Conservation (phyloP, 805 yeast species). For the Starmera quercuum region DNA sequence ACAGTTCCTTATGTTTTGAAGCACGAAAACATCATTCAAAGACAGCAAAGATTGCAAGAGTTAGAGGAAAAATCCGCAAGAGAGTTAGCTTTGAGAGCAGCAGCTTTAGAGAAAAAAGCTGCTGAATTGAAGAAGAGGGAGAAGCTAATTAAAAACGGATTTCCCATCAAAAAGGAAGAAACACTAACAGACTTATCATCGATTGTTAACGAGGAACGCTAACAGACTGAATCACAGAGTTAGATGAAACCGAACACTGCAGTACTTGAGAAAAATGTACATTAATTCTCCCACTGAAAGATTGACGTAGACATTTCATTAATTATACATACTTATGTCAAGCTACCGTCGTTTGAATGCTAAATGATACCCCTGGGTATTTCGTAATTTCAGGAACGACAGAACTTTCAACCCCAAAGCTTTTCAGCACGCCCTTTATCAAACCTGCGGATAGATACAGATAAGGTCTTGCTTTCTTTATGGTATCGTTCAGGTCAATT, state of each 20-base stretch:
- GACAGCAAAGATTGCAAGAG: constrained; percentile 74
- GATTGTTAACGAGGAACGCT: constrained; percentile 18
- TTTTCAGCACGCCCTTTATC: constrained; percentile 62
- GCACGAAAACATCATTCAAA: constrained; percentile 66
- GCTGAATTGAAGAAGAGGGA: constrained; percentile 35
- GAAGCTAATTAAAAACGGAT: constrained; percentile 29
- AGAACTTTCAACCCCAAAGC: constrained; percentile 58
- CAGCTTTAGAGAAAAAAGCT: constrained; percentile 67
- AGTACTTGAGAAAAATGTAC: neutral
- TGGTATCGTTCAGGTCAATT: constrained; percentile 34
- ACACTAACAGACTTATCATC: constrained; percentile 43
- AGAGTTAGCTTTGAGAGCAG: constrained; percentile 68
- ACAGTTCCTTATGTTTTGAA: constrained; percentile 80
- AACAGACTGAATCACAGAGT: constrained; percentile 1
- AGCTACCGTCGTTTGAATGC: constrained; percentile 44
- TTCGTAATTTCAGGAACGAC: constrained; percentile 58
- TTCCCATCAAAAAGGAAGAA: constrained; percentile 32
- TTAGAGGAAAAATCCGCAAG: constrained; percentile 71
- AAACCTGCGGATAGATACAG: constrained; percentile 73
- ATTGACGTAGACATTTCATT: neutral
- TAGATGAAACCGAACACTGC: constrained; percentile 3
- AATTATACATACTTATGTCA: neutral
- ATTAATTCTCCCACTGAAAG: constrained; percentile 1
- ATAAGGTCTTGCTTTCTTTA: constrained; percentile 37
- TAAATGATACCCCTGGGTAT: constrained; percentile 66